Evolutionary conservation across 805 yeast genomes (phyloP), one percentile per base, ranked within the genome.

Genomic region (Cyberlindnera saturnus): DNA sequence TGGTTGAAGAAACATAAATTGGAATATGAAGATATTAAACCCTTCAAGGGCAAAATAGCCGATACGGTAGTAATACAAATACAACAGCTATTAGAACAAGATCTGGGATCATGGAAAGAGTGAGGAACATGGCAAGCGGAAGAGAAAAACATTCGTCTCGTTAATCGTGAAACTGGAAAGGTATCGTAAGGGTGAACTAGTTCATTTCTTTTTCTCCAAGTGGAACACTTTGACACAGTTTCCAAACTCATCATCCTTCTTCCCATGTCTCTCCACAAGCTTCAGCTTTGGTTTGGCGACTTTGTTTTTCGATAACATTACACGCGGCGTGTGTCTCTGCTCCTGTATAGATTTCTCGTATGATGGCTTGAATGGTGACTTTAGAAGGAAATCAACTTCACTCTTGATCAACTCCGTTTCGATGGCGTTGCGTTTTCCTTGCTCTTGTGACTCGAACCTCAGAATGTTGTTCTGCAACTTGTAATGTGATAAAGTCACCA

Each of bases 391-490:
- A 20, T 53, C 58, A 19, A 56, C 53, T 34, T 56, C 54, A 23
- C 35, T 45, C 42, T 50, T 49, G 40, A 56, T 51, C n/a, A 54
- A 30, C 16, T 51, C 56, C 10, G 39, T 47, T 33, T 56, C 60
- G 16, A 51, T 52, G 13, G 48, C 53, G 32, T 50, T 44, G 32
- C 60, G 36, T 37, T 52, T 47, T 15, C 36, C 44, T 6, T 44
- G 16, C 39, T 56, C 60, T 3, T 38, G 40, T n/a, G 46, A 45
- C 15, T 54, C 55, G 30, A 56, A 49, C 40, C 42, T 51, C 29
- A 45, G 35, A 13, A 56, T 41, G 3, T 50, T 38, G 28, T 47
- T 51, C 36, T 54, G 59, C 35, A 56, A 40, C n/a, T 49, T 49
- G 33, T 47, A 50, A 36, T 56, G 57, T 26, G 47, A 42, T 29